Base-by-base conservation (phyloP, 768 basidiomycete genomes). In the Leccinum obscurum region DNA sequence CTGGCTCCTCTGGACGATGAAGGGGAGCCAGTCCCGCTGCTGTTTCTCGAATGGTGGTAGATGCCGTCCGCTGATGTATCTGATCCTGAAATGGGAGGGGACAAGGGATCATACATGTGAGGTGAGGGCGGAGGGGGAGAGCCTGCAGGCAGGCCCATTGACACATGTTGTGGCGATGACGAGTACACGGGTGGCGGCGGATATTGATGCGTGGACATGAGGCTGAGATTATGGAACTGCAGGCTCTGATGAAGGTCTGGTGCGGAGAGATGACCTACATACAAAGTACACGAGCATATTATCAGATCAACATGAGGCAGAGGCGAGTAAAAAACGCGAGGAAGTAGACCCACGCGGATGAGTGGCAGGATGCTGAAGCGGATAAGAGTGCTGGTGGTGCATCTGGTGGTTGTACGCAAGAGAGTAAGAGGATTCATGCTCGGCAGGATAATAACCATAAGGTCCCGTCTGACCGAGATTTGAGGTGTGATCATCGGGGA, bases 21-120 rank as follows among this genome's bases (percentile, higher is more conserved):
- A 52, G 90, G 87, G 63, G 91, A 92, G 68, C 88, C 88, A 57
- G 87, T 84, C 65, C 80, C 76, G 72, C 86, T 85, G 72, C 86
- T 88, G 78, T 90, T 90, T 73, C 82, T 78, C 62, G 89, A 89
- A 66, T 80, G 80, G 78, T 89, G 87, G 81, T 91, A 87, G 61
- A 87, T 75, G 69, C 88, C 89, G 83, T 92, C 90, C 67, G 81
- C 89, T 71, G 91, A 92, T 73, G 89, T 90, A 77, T 93, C 91
- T 78, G 91, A 92, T 78, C 90, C 90, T 80, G 90, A 92, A 72
- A 91, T 81, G 77, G 88, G 89, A 73, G 91, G 91, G 58, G 90
- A 91, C 68, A 92, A 79, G 73, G 90, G 87, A 78, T 90, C 89
- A 76, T 92, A 92, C 77, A 89, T 83, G 78, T 87, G 83, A 75